A percentile compares a stretch with the other conserved stretches of the same genome.
Conservation (phyloP, 306 rosid genomes). For the Rosa chinensis region DNA sequence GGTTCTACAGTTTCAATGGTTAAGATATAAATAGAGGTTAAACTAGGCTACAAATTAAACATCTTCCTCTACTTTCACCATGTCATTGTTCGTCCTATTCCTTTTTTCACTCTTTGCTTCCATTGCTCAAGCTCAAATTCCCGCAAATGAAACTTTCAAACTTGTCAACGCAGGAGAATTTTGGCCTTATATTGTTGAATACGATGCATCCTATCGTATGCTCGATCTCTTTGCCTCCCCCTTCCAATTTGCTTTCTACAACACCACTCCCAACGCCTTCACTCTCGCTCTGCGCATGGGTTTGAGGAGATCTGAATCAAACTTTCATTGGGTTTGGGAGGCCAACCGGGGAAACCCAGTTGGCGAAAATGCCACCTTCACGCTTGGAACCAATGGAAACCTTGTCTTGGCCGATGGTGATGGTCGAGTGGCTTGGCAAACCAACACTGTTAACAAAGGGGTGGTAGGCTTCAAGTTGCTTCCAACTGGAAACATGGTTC, state of each 20-base stretch:
- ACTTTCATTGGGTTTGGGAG: slow-evolving; percentile 65
- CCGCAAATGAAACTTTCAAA: slow-evolving; percentile 42
- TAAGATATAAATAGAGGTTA: neutral
- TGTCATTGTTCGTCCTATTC: slow-evolving; percentile 20
- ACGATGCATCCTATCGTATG: slow-evolving; percentile 32
- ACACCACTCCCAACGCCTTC: slow-evolving; percentile 62
- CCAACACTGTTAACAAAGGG: slow-evolving; percentile 50
- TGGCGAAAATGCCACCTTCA: slow-evolving; percentile 48
- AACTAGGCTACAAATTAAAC: neutral
- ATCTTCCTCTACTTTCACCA: slow-evolving; percentile 6
- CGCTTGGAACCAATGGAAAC: slow-evolving; percentile 45
- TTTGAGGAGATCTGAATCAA: slow-evolving; percentile 37
- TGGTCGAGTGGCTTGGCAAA: slow-evolving; percentile 58
- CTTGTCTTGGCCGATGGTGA: slow-evolving; percentile 51
- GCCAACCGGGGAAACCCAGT: slow-evolving; percentile 58
- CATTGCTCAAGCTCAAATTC: slow-evolving; percentile 35
- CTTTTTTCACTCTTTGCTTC: slow-evolving; percentile 23
- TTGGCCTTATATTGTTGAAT: slow-evolving; percentile 45
- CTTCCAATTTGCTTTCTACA: slow-evolving; percentile 57
- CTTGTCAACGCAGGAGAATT: slow-evolving; percentile 42
- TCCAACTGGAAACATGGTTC: slow-evolving; percentile 56
- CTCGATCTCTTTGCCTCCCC: slow-evolving; percentile 39
- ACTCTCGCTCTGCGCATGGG: slow-evolving; percentile 61
- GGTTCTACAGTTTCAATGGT: neutral
- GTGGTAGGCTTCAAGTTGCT: slow-evolving; percentile 51